Conservation (phyloP, 176 grass and related monocot genomes). For the Calamus simplicifolius region DNA sequence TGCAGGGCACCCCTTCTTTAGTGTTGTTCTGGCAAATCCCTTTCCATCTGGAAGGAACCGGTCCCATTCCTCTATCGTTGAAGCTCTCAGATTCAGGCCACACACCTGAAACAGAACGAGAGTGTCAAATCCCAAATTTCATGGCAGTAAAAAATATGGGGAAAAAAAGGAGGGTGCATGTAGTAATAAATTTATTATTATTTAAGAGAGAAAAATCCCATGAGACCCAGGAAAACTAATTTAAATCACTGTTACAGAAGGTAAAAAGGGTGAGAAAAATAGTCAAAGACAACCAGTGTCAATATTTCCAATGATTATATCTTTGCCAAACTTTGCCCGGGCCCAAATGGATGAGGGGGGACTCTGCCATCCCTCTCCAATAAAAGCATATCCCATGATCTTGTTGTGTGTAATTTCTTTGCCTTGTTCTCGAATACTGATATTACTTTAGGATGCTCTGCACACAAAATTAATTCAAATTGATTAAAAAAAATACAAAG, state of each 20-base stretch:
- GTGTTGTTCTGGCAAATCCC: constrained; percentile 41
- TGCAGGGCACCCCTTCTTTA: constrained; percentile 46
- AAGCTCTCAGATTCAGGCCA: constrained; percentile 88
- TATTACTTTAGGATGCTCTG: constrained; percentile 57
- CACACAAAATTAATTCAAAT: not conserved
- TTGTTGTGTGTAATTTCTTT: constrained; percentile 60
- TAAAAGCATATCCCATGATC: constrained; percentile 62
- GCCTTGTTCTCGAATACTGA: constrained; percentile 44
- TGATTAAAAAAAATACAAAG: not conserved
- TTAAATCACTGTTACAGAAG: too few species aligned
- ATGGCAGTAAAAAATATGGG: not conserved
- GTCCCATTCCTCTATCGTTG: constrained; percentile 31
- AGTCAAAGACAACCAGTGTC: constrained; percentile 42
- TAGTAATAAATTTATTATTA: too few species aligned
- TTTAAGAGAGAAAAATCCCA: too few species aligned
- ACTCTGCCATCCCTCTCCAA: constrained; percentile 26
- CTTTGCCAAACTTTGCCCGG: constrained; percentile 32
- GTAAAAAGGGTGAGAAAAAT: too few species aligned
- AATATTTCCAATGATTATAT: constrained; percentile 60
- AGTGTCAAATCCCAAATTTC: too few species aligned
- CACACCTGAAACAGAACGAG: constrained; percentile 28
- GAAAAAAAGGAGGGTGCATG: not conserved
- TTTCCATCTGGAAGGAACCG: constrained; percentile 56
- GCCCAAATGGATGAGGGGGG: constrained; percentile 40
- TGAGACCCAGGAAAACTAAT: too few species aligned